These are phyloP conservation scores for Colletotrichum sp. DNA, from an alignment of 2,329 filamentous ascomycete genomes.

Conservation along the genomic window DNA sequence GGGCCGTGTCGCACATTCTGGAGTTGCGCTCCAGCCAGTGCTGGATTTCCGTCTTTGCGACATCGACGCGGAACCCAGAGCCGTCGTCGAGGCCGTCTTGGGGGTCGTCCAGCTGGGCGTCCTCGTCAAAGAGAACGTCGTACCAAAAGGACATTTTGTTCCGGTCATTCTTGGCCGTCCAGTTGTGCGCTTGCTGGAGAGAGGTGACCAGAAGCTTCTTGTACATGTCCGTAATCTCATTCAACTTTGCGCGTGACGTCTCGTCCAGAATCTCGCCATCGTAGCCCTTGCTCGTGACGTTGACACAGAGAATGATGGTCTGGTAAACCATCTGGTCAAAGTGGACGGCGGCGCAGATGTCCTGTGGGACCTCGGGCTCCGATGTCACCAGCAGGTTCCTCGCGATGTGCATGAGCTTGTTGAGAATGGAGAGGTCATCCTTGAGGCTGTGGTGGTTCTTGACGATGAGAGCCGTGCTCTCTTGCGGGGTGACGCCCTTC, in stretches of 20 bases:
- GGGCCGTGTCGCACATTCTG: conserved; percentile 60
- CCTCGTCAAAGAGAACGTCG: conserved; percentile 67
- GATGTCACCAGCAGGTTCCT: conserved; percentile 68
- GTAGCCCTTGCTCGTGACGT: conserved; percentile 70
- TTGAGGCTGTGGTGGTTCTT: conserved; percentile 65
- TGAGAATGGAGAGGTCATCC: conserved; percentile 66
- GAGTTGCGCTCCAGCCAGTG: conserved; percentile 69
- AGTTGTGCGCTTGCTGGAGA: conserved; percentile 70
- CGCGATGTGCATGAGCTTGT: conserved; percentile 71
- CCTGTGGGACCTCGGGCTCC: conserved; percentile 68
- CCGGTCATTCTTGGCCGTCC: conserved; percentile 70
- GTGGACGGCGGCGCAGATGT: conserved; percentile 66
- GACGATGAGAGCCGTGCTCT: conserved; percentile 66
- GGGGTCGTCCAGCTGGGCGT: conserved; percentile 48
- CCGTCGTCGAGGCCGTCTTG: conserved; percentile 58
- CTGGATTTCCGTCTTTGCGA: conserved; percentile 63
- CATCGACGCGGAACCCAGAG: conserved; percentile 57
- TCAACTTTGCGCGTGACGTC: conserved; percentile 57
- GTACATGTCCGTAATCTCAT: conserved; percentile 69
- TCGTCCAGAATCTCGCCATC: conserved; percentile 68
- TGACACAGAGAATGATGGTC: conserved; percentile 68
- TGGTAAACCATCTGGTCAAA: conserved; percentile 71
- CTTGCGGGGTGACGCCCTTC: conserved; percentile 62
- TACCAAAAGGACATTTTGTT: conserved; percentile 76
- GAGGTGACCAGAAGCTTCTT: conserved; percentile 71